Percentiles rank a stretch among this genome's conserved stretches.
Conservation (phyloP, 441 rosid species). For the Gossypium schwendimanii region DNA sequence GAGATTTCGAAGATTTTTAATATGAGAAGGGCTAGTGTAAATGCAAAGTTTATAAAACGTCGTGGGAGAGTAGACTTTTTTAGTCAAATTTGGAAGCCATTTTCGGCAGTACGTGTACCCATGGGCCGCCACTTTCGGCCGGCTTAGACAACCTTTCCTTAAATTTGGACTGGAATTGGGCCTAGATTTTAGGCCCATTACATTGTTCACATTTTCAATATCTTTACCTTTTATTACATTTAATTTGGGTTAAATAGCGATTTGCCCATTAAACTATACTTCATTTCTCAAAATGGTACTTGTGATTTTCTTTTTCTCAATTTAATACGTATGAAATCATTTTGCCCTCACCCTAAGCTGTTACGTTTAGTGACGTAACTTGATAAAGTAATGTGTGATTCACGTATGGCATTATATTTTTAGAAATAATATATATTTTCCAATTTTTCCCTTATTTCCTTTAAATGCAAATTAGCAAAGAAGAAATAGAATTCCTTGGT, state of each 20-base stretch:
- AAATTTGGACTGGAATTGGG: neutral
- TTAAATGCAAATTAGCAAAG: no score
- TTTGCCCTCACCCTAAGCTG: no score
- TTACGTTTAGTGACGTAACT: no score
- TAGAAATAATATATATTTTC: no score
- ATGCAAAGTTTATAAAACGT: neutral
- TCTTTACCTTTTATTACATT: neutral
- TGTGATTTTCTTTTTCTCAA: no score
- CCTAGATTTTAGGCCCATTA: neutral
- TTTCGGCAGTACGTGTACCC: neutral
- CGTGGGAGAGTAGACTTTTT: neutral
- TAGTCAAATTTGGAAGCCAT: conserved; percentile 6
- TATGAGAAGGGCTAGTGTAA: neutral
- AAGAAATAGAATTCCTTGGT: no score
- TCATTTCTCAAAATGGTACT: no score
- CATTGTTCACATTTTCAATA: neutral
- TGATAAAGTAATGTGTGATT: no score
- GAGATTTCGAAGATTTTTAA: neutral
- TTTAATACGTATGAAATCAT: no score
- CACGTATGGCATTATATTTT: no score
- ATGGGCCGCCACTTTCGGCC: neutral
- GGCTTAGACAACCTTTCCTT: neutral
- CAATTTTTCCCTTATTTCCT: no score
- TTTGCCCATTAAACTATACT: no score
- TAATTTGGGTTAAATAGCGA: neutral